Conservation (phyloP, 345 rosid species). For the Cardiospermum halicacabum region DNA sequence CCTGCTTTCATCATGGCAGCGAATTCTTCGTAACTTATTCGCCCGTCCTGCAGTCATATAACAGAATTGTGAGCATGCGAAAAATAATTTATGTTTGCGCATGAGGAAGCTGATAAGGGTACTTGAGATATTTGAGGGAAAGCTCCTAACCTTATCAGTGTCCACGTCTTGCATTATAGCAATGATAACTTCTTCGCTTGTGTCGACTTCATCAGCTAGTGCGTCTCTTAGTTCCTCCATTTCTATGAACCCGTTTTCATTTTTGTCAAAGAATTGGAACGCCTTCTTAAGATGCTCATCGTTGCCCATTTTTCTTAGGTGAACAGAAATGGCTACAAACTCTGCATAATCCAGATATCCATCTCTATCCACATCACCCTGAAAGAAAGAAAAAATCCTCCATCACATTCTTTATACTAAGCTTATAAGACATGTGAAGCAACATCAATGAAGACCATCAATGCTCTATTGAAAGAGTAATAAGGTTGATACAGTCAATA, state of each 20-base stretch:
- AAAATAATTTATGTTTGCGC: neutral
- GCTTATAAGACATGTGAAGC: neutral
- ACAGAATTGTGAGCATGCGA: neutral
- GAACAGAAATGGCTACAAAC: slow-evolving; percentile 89
- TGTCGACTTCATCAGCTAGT: slow-evolving; percentile 67
- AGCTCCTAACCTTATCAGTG: slow-evolving; percentile 69
- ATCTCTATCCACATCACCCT: slow-evolving; percentile 91
- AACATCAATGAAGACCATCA: neutral
- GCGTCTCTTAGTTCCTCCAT: slow-evolving; percentile 76
- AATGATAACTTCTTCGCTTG: slow-evolving; percentile 66
- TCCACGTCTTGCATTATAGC: slow-evolving; percentile 95
- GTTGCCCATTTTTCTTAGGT: slow-evolving; percentile 84
- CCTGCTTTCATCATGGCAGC: slow-evolving; percentile 94
- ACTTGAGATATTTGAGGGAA: neutral
- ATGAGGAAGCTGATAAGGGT: neutral
- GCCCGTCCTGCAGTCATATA: slow-evolving; percentile 59
- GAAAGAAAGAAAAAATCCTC: slow-evolving; percentile 17
- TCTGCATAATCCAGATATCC: slow-evolving; percentile 75
- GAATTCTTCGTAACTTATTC: slow-evolving; percentile 86
- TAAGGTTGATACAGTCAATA: neutral
- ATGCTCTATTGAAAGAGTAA: neutral
- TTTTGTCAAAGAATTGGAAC: slow-evolving; percentile 69
- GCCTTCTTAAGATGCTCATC: slow-evolving; percentile 90
- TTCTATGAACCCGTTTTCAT: slow-evolving; percentile 78
- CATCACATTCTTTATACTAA: neutral